Percentiles rank a stretch among this genome's conserved stretches.
Evolutionary conservation across 257 asterid species (phyloP).

Genomic region (Capsicum pubescens): DNA sequence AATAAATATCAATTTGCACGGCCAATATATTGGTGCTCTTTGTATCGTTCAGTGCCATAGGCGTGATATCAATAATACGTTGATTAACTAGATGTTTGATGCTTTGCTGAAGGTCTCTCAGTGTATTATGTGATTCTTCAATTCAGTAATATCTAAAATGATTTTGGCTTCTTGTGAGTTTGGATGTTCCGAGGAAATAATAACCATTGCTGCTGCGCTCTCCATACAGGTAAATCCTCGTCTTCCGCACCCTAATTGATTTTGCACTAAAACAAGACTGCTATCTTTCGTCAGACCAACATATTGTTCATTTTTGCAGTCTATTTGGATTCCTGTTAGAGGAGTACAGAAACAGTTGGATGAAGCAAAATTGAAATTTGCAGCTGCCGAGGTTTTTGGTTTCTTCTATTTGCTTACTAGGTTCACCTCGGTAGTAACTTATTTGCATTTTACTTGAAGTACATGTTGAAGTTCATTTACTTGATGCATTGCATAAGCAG

Average conservation of each 20-base stretch:
- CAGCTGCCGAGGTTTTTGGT: slow-evolving; percentile 84
- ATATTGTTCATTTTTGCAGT: slow-evolving; percentile 48
- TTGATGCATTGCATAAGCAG: slow-evolving; percentile 22
- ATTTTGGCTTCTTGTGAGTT: slow-evolving; percentile 78
- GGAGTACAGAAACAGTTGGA: slow-evolving; percentile 89
- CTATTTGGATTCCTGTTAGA: slow-evolving; percentile 78
- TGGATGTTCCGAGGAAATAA: slow-evolving; percentile 91
- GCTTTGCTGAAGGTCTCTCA: not conserved
- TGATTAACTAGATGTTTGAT: slow-evolving; percentile 19
- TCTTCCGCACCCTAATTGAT: not conserved
- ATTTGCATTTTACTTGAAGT: not conserved
- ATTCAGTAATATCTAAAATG: slow-evolving; percentile 72
- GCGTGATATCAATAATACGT: not conserved
- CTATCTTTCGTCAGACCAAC: not conserved
- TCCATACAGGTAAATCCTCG: slow-evolving; percentile 71
- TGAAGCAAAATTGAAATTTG: slow-evolving; percentile 94
- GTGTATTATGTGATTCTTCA: not conserved
- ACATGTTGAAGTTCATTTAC: not conserved
- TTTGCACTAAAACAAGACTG: not conserved
- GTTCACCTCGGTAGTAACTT: not conserved
- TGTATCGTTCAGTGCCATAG: not conserved
- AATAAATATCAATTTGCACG: not conserved
- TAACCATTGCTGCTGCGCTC: slow-evolving; percentile 89
- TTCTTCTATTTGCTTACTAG: not conserved
- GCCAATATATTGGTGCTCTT: not conserved